Base-by-base conservation (phyloP, 2,329 filamentous ascomycete genomes). In the Dothideomycetes sp. region DNA sequence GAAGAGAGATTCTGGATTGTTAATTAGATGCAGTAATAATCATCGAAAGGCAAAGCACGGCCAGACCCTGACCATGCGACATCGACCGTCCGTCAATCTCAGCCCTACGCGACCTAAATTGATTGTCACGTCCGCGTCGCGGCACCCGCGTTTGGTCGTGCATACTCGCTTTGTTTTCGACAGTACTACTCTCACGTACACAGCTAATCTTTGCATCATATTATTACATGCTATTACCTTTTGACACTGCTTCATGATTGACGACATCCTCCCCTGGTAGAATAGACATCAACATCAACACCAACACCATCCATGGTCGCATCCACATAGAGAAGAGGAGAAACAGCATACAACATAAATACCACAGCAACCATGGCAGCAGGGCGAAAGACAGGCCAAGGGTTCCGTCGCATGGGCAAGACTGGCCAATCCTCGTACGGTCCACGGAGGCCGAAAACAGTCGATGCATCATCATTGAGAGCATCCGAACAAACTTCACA, bases 401-500 rank as follows among this genome's bases (percentile, higher is more conserved):
- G 19, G 20, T 51, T 45, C 30, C 49, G 49, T 37, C 49, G 47
- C 24, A 40, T 47, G 18, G 43, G 45, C 45, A 84, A 82, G 59
- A 64, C 69, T 38, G 75, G 47, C 37, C 44, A 47, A 41, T 33
- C 47, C 27, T 49, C 78, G 46, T 82, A 80, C 61, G 45, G 43
- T 10, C 36, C 71, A 35, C 70, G 70, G 41, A 74, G 74, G 53
- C 70, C 78, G 18, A 84, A 84, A 56, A 93, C 85, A 4, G 84
- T 96, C 50, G 79, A 89, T 43, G 78, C 84, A 23, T 80, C 82
- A 6, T 77, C 79, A 18, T 67, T 83, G 34, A 73, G 82, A 30
- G 77, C 82, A 42, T 79, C 78, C 41, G 93, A 98, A 68, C 81
- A 76, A 38, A 96, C 87, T 1, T 93, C 88, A 6, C 79, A 85